These are phyloP conservation scores for Antitrichia curtipendula DNA, from an alignment of 225 moss, liverwort and hornwort species.

Conservation along the genomic window DNA sequence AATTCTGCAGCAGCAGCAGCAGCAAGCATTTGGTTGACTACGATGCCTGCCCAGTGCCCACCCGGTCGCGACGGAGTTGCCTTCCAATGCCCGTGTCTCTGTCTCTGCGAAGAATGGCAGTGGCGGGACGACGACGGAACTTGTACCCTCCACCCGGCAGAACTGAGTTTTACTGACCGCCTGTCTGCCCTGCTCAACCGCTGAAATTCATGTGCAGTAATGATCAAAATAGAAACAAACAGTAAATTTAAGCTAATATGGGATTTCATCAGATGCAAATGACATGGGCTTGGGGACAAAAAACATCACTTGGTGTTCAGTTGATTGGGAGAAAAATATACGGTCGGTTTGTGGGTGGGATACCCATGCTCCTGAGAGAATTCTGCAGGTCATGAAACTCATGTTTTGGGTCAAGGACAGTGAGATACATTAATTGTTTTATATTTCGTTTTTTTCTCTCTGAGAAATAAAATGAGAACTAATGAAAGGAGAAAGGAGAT, in stretches of 20 bases:
- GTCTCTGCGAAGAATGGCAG: neutral
- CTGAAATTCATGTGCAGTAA: neutral
- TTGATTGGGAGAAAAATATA: neutral
- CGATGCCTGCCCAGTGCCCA: neutral
- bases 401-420: neutral
- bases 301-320: neutral
- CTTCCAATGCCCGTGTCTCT: neutral
- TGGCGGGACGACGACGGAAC: neutral
- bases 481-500: neutral
- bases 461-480: neutral
- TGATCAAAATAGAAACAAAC: neutral
- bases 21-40: neutral
- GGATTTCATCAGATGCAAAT: neutral
- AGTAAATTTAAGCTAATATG: neutral
- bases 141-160: neutral
- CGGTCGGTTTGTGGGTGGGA: fast-evolving
- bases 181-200: neutral
- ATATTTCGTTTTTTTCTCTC: neutral
- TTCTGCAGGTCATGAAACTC: neutral
- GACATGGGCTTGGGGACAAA: neutral
- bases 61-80: neutral
- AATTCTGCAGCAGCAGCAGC: neutral
- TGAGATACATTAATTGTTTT: neutral
- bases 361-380: neutral
- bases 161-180: neutral